Evolutionary conservation across 345 rosid genomes (phyloP), one percentile per base, ranked within the genome.

Genomic region (Excoecaria cochinchinensis): DNA sequence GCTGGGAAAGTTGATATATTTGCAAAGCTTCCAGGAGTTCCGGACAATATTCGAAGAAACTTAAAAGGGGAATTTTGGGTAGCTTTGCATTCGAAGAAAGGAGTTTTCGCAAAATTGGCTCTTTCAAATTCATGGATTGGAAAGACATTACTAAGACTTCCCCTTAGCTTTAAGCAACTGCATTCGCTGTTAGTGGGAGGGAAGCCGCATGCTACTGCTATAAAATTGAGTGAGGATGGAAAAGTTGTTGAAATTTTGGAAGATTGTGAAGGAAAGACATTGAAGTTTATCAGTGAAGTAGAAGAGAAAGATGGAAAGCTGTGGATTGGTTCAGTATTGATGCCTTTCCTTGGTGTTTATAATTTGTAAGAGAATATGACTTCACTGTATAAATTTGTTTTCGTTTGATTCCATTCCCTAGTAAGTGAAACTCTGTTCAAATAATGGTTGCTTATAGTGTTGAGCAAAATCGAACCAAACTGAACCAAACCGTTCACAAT

Each of bases 341-440:
- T 84, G 89, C 90, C 95, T 72, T 88, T 85, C 69, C 42, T 90
- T 64, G 95, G 86, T 66, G 62, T 89, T 39, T 82, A 81, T 69
- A 69, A 85, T 82, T 74, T 86, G 74, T 78, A 40, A 39, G 22
- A 17, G 69, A 16, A 17, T 58, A 8, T 46, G 50, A 12, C n/a
- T 63, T 19, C 16, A 4, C 44, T 56, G 31, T 13, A 19, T 65
- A 21, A 8, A 40, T 19, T 9, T 31, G 6, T 14, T 22, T 16
- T 31, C 16, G 1, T n/a, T 17, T 66, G 10, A 12, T 70, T 19
- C 73, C 8, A 0, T 10, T 51, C 16, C 17, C 12, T 44, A 44
- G 9, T 6, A 44, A 44, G 48, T 44, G 48, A 42, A 42, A 44
- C 48, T 1, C 48, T 44, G 48, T 44, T 44, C 48, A 44, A 44